phyloP scores from a whole-genome alignment of 2,329 filamentous ascomycete genomes.

The Colletotrichum theobromicola region DNA sequence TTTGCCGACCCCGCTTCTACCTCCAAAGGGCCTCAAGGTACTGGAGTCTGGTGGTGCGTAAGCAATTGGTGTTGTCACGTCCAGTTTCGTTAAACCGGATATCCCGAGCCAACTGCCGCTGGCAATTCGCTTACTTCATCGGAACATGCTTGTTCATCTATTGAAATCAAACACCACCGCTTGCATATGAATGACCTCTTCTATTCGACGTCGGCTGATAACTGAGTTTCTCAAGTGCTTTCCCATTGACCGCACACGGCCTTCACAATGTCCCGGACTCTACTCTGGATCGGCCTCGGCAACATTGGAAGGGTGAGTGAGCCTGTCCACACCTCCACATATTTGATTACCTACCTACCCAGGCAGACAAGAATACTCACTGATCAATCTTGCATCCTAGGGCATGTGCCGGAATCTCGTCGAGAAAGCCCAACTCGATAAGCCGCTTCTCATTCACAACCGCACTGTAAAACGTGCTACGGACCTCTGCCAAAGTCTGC shows the following conservation, averaged over 20 bases:
- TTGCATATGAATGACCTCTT: neutral
- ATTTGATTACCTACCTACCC: slow-evolving; percentile 18
- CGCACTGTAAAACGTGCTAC: slow-evolving; percentile 71
- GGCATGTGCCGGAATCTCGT: slow-evolving; percentile 87
- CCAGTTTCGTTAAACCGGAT: neutral
- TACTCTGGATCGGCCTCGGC: slow-evolving; percentile 83
- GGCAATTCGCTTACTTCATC: neutral
- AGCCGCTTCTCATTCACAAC: slow-evolving; percentile 81
- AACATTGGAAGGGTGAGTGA: slow-evolving; percentile 85
- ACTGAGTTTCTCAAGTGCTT: neutral
- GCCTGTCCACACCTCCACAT: slow-evolving; percentile 29
- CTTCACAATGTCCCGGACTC: slow-evolving; percentile 54
- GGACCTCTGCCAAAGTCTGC: slow-evolving; percentile 67
- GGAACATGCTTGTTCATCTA: neutral
- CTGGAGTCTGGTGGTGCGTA: neutral
- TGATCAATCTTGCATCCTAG: slow-evolving; percentile 42
- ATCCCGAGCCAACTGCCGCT: neutral
- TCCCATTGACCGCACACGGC: neutral
- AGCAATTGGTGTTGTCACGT: neutral
- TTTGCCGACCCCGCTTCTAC: neutral
- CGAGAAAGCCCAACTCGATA: slow-evolving; percentile 73
- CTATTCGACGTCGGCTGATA: neutral
- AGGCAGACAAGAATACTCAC: slow-evolving; percentile 9
- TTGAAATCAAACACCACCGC: neutral
- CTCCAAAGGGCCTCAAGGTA: too few species aligned